These are phyloP conservation scores for Cocos nucifera DNA, from an alignment of 176 grass and related monocot genomes.

Conservation along the genomic window DNA sequence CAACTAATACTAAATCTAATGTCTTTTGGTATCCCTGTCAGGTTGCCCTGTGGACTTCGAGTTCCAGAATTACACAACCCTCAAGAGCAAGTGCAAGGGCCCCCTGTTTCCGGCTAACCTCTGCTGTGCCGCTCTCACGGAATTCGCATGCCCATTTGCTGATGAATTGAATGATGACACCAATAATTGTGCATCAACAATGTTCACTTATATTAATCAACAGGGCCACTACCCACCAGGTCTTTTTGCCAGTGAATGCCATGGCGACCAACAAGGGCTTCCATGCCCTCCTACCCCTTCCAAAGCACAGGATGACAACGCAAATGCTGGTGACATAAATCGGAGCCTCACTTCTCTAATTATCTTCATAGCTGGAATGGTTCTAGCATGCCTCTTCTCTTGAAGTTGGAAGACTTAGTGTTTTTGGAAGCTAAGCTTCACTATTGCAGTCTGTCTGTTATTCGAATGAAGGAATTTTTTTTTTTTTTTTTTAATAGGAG, in stretches of 20 bases:
- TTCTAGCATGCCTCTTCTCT: too few relatives aligned
- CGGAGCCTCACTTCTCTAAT: too few relatives aligned
- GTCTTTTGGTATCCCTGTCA: constrained; percentile 17
- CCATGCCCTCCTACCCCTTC: constrained; percentile 26
- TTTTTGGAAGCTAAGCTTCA: too few relatives aligned
- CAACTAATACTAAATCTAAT: neutral
- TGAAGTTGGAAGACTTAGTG: too few relatives aligned
- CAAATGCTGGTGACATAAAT: too few relatives aligned
- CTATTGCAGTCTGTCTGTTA: too few relatives aligned
- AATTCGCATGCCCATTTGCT: constrained; percentile 55
- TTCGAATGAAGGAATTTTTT: too few relatives aligned
- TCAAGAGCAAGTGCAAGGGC: constrained; percentile 66
- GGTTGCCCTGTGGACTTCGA: constrained; percentile 68
- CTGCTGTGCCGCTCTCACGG: constrained; percentile 49
- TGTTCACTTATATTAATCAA: constrained; percentile 78
- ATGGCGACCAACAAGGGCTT: constrained; percentile 36
- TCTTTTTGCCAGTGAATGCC: constrained; percentile 60
- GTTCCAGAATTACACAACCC: constrained; percentile 52
- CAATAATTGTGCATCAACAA: constrained; percentile 49
- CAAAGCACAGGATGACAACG: too few relatives aligned
- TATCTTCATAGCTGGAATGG: too few relatives aligned
- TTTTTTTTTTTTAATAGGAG: too few relatives aligned
- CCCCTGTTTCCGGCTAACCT: constrained; percentile 34
- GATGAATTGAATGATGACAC: constrained; percentile 44
- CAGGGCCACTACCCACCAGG: constrained; percentile 71